Evolutionary conservation across 1,139 yeast genomes (phyloP).

Genomic region (Lodderomyces metapsilosis): DNA sequence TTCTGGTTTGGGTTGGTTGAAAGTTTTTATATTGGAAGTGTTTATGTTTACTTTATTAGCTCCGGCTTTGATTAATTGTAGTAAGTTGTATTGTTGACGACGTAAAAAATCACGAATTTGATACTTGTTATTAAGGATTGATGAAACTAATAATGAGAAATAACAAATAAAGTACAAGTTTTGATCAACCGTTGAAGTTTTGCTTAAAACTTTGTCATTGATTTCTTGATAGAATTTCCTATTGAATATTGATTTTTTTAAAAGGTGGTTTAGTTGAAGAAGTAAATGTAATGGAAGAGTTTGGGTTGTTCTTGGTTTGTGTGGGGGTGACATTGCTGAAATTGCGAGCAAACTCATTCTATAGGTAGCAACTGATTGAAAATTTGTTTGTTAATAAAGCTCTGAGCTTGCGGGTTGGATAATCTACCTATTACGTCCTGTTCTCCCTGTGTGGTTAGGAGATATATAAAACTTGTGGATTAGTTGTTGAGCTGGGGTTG

Average conservation of each 20-base stretch:
- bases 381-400: no score
- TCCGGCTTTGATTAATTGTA: slow-evolving; percentile 9
- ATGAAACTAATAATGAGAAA: slow-evolving; percentile 40
- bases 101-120: slow-evolving; percentile 30
- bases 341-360: slow-evolving; percentile 7
- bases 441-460: no score
- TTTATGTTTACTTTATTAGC: not conserved
- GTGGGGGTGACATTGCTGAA: slow-evolving; percentile 3
- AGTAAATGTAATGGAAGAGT: slow-evolving; percentile 19
- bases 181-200: slow-evolving; percentile 37
- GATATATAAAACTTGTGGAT: no score
- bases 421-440: not conserved
- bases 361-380: not conserved
- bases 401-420: no score
- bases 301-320: slow-evolving; percentile 1
- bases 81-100: slow-evolving; percentile 24
- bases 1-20: slow-evolving; percentile 8
- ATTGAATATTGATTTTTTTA: slow-evolving; percentile 28
- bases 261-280: slow-evolving; percentile 20
- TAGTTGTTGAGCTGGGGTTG: no score
- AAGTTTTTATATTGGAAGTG: slow-evolving; percentile 2
- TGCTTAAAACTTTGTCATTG: slow-evolving; percentile 38
- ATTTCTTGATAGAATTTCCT: slow-evolving; percentile 44
- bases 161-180: slow-evolving; percentile 46
- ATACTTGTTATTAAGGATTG: slow-evolving; percentile 40